Evolutionary conservation across 139 green algal genomes (phyloP), one percentile per base, ranked within the genome.

Genomic region (Chlamydomonas asymmetrica): DNA sequence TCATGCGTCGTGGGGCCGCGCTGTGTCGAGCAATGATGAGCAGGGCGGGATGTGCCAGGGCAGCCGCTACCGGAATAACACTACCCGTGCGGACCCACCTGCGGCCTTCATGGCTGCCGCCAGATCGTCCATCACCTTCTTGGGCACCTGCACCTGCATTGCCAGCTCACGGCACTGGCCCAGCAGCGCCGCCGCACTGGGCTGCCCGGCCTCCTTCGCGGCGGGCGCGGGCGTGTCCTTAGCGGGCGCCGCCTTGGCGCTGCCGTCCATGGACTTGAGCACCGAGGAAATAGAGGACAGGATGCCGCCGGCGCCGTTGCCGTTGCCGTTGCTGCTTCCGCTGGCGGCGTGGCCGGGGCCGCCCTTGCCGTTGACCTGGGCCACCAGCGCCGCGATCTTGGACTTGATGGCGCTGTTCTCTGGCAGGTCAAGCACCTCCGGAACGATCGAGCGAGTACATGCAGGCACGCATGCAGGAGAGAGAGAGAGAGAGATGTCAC

Each of bases 321-420:
- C 40, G 3, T 5, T 35, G 37, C 56, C 57, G 23, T 10, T 20
- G 61, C 35, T 50, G 61, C 13, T 8, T n/a, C n/a, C n/a, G 9
- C 22, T 13, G 38, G 3, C 9, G 63, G 6, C 49, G 56, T 31
- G 56, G 56, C 13, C 56, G 56, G 7, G 13, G 27, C 56, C 56
- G 52, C 27, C 20, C 69, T 66, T 66, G 37, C 39, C 29, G 35
- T 73, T 63, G 34, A 80, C 37, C 27, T 16, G 49, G 3, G 39
- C 34, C 32, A 85, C 74, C 23, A 66, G 63, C 9, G 63, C 29
- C 7, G 85, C 62, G 27, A 98, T 68, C 63, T 81, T 10, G n/a
- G 57, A 59, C 49, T 78, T 79, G 20, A 97, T 52, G 4, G 87
- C 68, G 40, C 66, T 71, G 82, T 98, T 97, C 60, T 87, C 82